Evolutionary conservation across 495 filamentous ascomycete genomes (phyloP).

Genomic region (Penicillium crystallinum): DNA sequence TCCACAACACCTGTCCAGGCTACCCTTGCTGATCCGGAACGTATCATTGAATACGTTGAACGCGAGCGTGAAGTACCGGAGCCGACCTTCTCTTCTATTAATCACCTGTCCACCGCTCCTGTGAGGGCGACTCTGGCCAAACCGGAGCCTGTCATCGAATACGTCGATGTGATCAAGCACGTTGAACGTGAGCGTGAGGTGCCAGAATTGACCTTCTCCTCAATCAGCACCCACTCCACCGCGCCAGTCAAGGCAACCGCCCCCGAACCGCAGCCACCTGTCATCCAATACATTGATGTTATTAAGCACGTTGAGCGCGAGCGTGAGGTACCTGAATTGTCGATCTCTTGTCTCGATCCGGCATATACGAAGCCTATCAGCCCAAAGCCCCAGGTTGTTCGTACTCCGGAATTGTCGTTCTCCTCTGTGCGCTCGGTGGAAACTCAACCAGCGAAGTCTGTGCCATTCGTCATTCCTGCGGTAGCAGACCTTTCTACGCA

Average conservation of each 20-base stretch:
- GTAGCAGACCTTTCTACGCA: conserved; percentile 19
- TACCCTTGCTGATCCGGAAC: conserved; percentile 4
- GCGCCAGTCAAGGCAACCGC: conserved; percentile 39
- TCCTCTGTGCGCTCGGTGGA: conserved; percentile 38
- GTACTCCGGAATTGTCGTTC: conserved; percentile 22
- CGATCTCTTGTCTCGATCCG: conserved; percentile 10
- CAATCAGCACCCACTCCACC: conserved; percentile 44
- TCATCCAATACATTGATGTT: conserved; percentile 9
- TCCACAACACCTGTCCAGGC: conserved; percentile 19
- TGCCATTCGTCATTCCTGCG: conserved; percentile 14
- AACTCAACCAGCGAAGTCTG: conserved; percentile 31
- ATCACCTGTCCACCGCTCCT: conserved; percentile 19
- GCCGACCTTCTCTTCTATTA: conserved; percentile 22
- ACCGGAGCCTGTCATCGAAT: conserved; percentile 2
- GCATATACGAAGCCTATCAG: conserved; percentile 6
- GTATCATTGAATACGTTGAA: conserved; percentile 5
- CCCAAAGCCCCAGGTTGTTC: conserved; percentile 24
- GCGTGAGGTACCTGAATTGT: conserved; percentile 7
- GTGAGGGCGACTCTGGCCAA: conserved; percentile 12
- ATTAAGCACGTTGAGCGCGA: conserved; percentile 3
- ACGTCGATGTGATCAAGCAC: conserved; percentile 8
- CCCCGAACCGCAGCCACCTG: conserved; percentile 19
- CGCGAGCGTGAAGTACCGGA: conserved; percentile 13
- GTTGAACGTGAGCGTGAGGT: conserved; percentile 8
- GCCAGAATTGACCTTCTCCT: conserved; percentile 41